Conservation (phyloP, 2,329 filamentous ascomycete genomes). For the Talaromyces sp. region DNA sequence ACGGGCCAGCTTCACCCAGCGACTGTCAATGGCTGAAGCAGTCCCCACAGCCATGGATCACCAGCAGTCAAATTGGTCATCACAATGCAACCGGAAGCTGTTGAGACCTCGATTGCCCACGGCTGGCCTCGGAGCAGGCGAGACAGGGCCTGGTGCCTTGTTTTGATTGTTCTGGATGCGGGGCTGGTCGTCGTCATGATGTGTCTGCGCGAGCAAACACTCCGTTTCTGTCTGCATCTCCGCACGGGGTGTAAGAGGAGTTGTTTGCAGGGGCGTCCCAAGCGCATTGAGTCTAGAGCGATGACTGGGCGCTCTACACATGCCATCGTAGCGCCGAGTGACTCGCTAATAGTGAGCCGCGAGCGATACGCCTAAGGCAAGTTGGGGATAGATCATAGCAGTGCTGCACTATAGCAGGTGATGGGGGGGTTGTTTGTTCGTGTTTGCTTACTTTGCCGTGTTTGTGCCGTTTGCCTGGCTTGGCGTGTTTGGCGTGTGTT, state of each 20-base stretch:
- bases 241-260: background rate
- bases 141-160: background rate
- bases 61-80: background rate
- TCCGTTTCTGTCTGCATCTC: background rate
- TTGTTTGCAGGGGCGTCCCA: background rate
- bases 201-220: background rate
- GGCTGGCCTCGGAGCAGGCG: background rate
- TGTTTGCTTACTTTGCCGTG: background rate
- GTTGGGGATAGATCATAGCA: background rate
- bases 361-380: background rate
- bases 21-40: background rate
- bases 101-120: background rate
- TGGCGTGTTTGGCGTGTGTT: background rate
- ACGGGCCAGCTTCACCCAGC: background rate
- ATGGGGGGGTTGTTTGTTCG: background rate
- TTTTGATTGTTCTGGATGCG: background rate
- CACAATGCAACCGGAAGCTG: background rate
- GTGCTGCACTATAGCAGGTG: too few species aligned
- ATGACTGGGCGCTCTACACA: background rate
- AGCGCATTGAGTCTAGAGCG: background rate
- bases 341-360: background rate
- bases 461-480: background rate
- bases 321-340: background rate
- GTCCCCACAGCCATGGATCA: background rate
- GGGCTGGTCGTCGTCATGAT: background rate